These are phyloP conservation scores for Vigna radiata DNA, from an alignment of 306 rosid species.

Conservation along the genomic window DNA sequence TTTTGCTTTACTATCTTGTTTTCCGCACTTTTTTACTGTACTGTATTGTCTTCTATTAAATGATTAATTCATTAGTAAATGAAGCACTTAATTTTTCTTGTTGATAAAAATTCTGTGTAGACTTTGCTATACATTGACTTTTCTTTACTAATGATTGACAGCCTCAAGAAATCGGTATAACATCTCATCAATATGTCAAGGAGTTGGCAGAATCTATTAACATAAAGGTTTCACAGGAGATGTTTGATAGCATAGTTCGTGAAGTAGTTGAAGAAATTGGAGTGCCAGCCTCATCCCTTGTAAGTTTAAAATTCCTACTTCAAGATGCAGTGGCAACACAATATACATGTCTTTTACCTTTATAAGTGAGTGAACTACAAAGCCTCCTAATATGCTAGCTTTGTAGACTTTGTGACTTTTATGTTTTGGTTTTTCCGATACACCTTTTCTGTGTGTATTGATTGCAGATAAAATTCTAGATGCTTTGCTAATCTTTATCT, in stretches of 20 bases:
- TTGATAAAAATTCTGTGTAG: conserved; percentile 8
- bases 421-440: conserved; percentile 12
- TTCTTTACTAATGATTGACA: conserved; percentile 53
- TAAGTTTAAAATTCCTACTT: conserved; percentile 52
- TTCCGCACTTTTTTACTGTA: too few relatives aligned
- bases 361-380: neutral
- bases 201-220: conserved; percentile 59
- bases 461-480: conserved; percentile 21
- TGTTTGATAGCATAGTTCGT: conserved; percentile 90
- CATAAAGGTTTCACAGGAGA: conserved; percentile 68
- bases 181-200: conserved; percentile 56
- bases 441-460: conserved; percentile 6
- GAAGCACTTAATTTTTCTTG: conserved; percentile 7
- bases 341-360: conserved; percentile 19
- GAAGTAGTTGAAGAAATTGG: conserved; percentile 99
- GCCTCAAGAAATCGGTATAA: conserved; percentile 84
- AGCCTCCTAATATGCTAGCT: conserved; percentile 9
- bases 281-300: conserved; percentile 83
- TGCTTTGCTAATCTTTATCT: conserved; percentile 2
- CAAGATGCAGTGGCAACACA: conserved; percentile 2
- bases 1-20: neutral
- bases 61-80: conserved; percentile 25
- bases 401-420: conserved; percentile 18
- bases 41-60: conserved; percentile 2
- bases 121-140: conserved; percentile 33